phyloP scores from a whole-genome alignment of 495 filamentous ascomycete species.

The Physcia stellaris region DNA sequence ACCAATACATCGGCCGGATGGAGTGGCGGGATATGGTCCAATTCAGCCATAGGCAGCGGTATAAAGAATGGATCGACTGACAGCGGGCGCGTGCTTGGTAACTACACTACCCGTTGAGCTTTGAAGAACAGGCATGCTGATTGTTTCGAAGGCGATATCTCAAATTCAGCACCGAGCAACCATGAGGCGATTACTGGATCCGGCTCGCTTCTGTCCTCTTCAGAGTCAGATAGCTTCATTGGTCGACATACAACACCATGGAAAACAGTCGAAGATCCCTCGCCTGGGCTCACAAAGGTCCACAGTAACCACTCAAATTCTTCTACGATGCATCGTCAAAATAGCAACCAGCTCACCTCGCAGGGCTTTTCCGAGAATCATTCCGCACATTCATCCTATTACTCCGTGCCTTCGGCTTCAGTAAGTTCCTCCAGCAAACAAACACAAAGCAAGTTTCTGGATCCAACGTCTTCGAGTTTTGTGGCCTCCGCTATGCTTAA shows the following conservation, averaged over 20 bases:
- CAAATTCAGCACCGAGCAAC: not conserved
- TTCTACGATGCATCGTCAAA: conserved; percentile 21
- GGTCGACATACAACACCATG: conserved; percentile 36
- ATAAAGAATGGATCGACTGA: conserved; percentile 30
- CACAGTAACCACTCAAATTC: conserved; percentile 22
- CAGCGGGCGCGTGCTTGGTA: conserved; percentile 11
- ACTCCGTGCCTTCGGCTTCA: conserved; percentile 1
- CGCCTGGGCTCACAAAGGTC: conserved; percentile 26
- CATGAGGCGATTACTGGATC: conserved; percentile 46
- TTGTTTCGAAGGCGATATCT: conserved; percentile 11
- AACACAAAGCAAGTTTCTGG: conserved; percentile 12
- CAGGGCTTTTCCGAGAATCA: conserved; percentile 6
- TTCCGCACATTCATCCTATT: conserved; percentile 8
- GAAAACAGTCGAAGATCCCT: conserved; percentile 37
- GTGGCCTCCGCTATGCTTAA: conserved; percentile 9
- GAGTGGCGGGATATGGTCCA: conserved; percentile 49
- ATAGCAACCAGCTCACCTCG: conserved; percentile 21
- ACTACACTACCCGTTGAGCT: too few species aligned
- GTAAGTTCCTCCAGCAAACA: conserved; percentile 2
- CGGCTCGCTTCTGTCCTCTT: conserved; percentile 48
- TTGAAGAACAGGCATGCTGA: too few species aligned
- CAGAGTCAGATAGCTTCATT: conserved; percentile 47
- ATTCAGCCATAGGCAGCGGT: conserved; percentile 33
- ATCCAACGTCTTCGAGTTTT: conserved; percentile 12
- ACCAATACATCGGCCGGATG: conserved; percentile 35